Evolutionary conservation across 495 filamentous ascomycete genomes (phyloP).

Genomic region (Thermothielavioides terrestris): DNA sequence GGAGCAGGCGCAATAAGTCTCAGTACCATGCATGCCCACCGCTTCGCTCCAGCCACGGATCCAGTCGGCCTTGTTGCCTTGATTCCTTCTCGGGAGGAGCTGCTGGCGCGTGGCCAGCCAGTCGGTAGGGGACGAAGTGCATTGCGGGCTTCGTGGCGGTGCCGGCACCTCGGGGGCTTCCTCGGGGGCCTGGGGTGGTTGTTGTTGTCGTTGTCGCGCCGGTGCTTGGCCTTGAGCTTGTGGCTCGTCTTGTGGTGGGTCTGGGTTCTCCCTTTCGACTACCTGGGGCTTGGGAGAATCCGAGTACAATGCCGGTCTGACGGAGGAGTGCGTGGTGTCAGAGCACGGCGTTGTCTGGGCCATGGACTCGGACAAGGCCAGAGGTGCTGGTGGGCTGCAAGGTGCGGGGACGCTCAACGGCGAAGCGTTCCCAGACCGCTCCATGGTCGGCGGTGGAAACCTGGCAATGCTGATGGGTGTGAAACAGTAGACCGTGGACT

Average conservation of each 20-base stretch:
- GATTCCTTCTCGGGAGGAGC: constrained; percentile 20
- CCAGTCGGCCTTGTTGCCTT: constrained; percentile 28
- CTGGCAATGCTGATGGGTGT: too few relatives aligned
- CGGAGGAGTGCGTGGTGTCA: constrained; percentile 14
- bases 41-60: constrained; percentile 27
- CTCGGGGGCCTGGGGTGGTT: background rate
- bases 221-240: too few relatives aligned
- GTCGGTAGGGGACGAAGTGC: constrained; percentile 6
- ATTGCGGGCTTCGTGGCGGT: background rate
- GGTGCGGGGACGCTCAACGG: constrained; percentile 6
- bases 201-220: background rate
- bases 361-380: constrained; percentile 22
- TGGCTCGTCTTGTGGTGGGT: background rate
- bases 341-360: constrained; percentile 13
- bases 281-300: background rate
- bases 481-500: too few relatives aligned
- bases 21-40: constrained; percentile 16
- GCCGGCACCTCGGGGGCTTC: background rate
- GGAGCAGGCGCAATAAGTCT: constrained; percentile 25
- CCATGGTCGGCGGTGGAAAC: constrained; percentile 14
- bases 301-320: background rate
- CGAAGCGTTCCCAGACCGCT: constrained; percentile 14
- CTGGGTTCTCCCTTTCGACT: background rate
- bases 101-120: constrained; percentile 22
- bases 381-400: constrained; percentile 14